Base-by-base conservation (phyloP, 768 basidiomycete genomes). In the Boletus vermiculosoides region DNA sequence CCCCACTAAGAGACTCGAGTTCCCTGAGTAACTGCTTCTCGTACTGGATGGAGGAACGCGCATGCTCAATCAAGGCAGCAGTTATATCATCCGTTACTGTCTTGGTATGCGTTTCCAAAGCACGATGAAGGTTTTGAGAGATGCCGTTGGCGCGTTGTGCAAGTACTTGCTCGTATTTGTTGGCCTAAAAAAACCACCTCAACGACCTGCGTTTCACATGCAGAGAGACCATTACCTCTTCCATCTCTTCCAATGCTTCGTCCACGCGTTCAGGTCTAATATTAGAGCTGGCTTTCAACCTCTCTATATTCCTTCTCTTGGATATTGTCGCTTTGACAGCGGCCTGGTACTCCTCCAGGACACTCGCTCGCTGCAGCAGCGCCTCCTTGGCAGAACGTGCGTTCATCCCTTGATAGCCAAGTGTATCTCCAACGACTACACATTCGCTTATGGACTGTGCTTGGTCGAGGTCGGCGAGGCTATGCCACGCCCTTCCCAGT, bases 381-480 rank as follows among this genome's bases (percentile, higher is more conserved):
- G 97, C 95, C 71, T 96, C 94, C 71, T 97, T 98, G 2, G 97
- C 97, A 20, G 95, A 92, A 45, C 90, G 83, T n/a, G 97, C 94
- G 66, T 99, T 98, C 76, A 95, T 80, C 20, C 94, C 92, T 72
- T 98, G 95, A 73, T 99, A 99, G 2, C 94, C 94, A 51, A 98
- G 77, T 0, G 93, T 88, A 73, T 99, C 97, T n/a, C 94, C 95
- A 28, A 99, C 74, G 42, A 98, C 88, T 30, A 98, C 92, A 63
- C 92, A 93, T 79, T 98, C 96, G 64, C 90, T 94, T 58, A 94
- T 90, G 33, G 92, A 86, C 73, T 97, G 92, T 4, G 93, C 90
- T 59, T 91, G 88, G 62, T 93, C 88, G 56, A 97, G 81, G 67
- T 95, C 94, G 3, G 92, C 86, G 16, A 95, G 73, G 68, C 83